Evolutionary conservation across 1,139 yeast genomes (phyloP).

Genomic region (Yamadazyma blattariae): DNA sequence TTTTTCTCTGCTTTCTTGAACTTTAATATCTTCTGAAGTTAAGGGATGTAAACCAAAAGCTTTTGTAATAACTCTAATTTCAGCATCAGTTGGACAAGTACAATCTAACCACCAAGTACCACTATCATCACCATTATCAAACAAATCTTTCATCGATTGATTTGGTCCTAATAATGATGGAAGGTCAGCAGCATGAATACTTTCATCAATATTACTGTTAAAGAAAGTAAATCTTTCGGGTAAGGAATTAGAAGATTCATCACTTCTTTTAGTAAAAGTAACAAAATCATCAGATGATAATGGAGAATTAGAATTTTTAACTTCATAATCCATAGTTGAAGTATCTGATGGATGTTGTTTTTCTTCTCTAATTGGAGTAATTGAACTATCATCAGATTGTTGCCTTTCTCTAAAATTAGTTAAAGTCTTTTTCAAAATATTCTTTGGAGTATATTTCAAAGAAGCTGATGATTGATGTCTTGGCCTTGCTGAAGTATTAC

Average conservation of each 20-base stretch:
- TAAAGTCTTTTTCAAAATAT: slow-evolving; percentile 25
- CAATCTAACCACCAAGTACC: slow-evolving; percentile 81
- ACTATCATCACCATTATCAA: slow-evolving; percentile 57
- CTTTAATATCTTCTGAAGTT: slow-evolving; percentile 80
- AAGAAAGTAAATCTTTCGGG: slow-evolving; percentile 85
- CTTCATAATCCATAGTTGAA: slow-evolving; percentile 22
- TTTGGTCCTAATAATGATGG: slow-evolving; percentile 69
- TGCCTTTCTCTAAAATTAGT: slow-evolving; percentile 4
- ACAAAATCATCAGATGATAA: slow-evolving; percentile 22
- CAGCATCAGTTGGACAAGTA: slow-evolving; percentile 64
- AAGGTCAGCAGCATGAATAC: slow-evolving; percentile 85
- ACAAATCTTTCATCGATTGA: slow-evolving; percentile 62
- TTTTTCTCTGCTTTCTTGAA: slow-evolving; percentile 84
- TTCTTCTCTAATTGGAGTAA: slow-evolving; percentile 4
- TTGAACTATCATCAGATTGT: not conserved
- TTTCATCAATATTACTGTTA: slow-evolving; percentile 77
- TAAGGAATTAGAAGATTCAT: slow-evolving; percentile 14
- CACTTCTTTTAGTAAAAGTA: slow-evolving; percentile 13
- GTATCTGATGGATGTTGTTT: slow-evolving; percentile 22
- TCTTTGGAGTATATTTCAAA: slow-evolving; percentile 56
- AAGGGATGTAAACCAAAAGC: slow-evolving; percentile 81
- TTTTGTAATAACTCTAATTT: slow-evolving; percentile 61
- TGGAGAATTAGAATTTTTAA: slow-evolving; percentile 23
- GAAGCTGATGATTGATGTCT: slow-evolving; percentile 43
- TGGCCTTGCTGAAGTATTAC: slow-evolving; percentile 13